Base-by-base conservation (phyloP, 2,329 filamentous ascomycete species). In the Penicillium sp. region DNA sequence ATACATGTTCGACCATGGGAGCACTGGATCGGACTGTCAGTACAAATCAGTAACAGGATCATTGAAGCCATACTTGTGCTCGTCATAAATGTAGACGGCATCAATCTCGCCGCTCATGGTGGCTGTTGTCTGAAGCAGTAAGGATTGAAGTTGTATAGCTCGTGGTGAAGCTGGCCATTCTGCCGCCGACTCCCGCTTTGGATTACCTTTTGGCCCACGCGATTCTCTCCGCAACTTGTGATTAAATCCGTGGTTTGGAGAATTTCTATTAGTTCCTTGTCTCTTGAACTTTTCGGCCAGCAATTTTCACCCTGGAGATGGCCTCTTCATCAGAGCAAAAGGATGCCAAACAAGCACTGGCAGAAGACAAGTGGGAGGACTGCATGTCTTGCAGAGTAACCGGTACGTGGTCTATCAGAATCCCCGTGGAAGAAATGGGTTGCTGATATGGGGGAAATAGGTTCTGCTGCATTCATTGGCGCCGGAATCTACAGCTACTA, bases 71-170 rank as follows among this genome's bases (percentile, higher is more conserved):
- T 76, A 95, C 91, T 91, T 89, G 74, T 91, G 84, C 77, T 96
- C 91, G 81, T 97, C 91, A 72, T 88, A 96, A 69, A 98, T 90
- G 77, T 97, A 92, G 66, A 98, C 79, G 68, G 92, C 93, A 78
- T 97, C 92, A 67, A 98, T 88, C 67, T 88, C 83, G 75, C 89
- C 84, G 75, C 81, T 88, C 87, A 91, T 92, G 69, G 72, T 84
- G 67, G 46, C 59, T 60, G 63, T 58, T 61, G 54, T 56, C 53
- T 57, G 50, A 50, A 57, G 28, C 33, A 45, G 35, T 42, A 42
- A 46, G 31, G 12, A 31, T 42, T 51, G 47, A 44, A 29, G 42
- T 49, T 50, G 53, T 56, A 59, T 55, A 55, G 55, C 57, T 55
- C 54, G 47, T 54, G 52, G 48, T 52, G 43, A 50, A 50, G 54